Conservation (phyloP, 768 basidiomycete species). For the Xanthoconium purpureum region DNA sequence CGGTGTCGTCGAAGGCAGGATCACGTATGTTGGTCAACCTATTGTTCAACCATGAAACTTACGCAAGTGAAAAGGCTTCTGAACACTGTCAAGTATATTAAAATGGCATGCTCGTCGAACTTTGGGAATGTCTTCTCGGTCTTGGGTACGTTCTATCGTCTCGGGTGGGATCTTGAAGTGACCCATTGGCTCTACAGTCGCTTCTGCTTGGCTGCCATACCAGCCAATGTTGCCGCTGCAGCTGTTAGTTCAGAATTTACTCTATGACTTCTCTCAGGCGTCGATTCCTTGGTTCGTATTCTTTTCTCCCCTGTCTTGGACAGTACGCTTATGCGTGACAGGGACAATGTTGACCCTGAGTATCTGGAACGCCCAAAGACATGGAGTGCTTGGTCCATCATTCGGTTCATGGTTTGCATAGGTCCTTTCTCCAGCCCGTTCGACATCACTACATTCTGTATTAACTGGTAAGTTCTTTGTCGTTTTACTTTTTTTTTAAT, state of each 20-base stretch:
- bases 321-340: constrained; percentile 10
- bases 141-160: constrained; percentile 19
- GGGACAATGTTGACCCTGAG: constrained; percentile 39
- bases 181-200: constrained; percentile 19
- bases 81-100: constrained; percentile 38
- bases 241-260: constrained; percentile 31
- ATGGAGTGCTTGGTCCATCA: constrained; percentile 34
- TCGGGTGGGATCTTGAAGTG: neutral
- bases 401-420: constrained; percentile 35
- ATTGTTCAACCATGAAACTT: constrained; percentile 1
- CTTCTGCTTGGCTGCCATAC: constrained; percentile 38
- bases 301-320: neutral
- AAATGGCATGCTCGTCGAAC: constrained; percentile 38
- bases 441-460: constrained; percentile 30
- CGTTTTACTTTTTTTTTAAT: neutral
- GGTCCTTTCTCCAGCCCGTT: constrained; percentile 38
- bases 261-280: constrained; percentile 37
- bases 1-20: constrained; percentile 33
- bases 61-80: constrained; percentile 27
- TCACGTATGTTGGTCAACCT: constrained; percentile 25
- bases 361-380: constrained; percentile 31
- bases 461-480: constrained; percentile 29
- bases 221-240: constrained; percentile 37
- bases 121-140: constrained; percentile 36
- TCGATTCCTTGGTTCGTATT: constrained; percentile 34